Conservation (phyloP, 768 basidiomycete genomes). For the Tricholoma sp. region DNA sequence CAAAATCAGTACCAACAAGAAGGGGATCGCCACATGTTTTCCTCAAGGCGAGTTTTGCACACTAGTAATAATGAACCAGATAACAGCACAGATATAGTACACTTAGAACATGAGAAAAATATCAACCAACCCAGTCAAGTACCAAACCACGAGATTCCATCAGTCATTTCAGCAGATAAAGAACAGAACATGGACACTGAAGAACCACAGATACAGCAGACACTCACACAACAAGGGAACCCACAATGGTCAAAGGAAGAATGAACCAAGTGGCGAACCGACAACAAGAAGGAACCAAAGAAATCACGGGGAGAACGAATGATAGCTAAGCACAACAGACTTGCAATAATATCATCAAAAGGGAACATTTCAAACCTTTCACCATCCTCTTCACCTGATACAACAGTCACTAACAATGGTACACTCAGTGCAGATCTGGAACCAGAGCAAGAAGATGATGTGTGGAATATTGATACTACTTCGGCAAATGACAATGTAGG, state of each 20-base stretch:
- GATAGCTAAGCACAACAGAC: background rate
- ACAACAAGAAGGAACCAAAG: background rate
- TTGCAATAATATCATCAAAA: background rate
- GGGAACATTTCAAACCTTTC: conserved; percentile 9
- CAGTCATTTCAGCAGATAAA: background rate
- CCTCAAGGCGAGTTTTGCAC: too few species aligned
- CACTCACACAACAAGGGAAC: background rate
- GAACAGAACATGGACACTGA: too few species aligned
- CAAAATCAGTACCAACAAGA: too few species aligned
- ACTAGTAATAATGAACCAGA: too few species aligned
- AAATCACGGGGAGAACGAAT: background rate
- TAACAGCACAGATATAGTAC: too few species aligned
- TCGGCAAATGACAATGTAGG: background rate
- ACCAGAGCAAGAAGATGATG: background rate
- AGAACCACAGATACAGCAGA: too few species aligned
- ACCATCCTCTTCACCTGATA: conserved; percentile 1
- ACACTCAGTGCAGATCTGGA: background rate
- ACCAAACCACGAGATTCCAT: conserved; percentile 1
- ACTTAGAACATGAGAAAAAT: too few species aligned
- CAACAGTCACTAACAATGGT: background rate
- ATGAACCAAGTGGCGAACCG: background rate
- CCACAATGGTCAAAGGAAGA: background rate
- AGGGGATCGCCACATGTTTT: too few species aligned
- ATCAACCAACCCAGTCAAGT: too few species aligned
- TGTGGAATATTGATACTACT: conserved; percentile 4